phyloP scores from a whole-genome alignment of 176 grass and related monocot genomes.

The Aegilops sharonensis region DNA sequence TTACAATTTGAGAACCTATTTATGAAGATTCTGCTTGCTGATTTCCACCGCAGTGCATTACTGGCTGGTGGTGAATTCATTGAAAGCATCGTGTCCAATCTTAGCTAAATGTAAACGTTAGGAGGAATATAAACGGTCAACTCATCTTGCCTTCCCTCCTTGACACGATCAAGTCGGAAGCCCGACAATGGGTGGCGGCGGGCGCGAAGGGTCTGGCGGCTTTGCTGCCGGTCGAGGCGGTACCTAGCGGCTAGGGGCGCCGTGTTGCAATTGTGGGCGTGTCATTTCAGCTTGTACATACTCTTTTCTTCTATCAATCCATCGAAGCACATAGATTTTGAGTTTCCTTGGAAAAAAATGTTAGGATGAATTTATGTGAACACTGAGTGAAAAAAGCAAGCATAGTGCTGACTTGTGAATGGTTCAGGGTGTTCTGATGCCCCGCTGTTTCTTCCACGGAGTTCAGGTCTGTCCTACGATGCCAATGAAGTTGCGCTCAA shows the following conservation, averaged over 20 bases:
- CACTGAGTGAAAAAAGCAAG: too few species aligned
- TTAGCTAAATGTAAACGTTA: too few species aligned
- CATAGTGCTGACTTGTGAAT: not conserved
- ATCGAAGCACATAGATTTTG: too few species aligned
- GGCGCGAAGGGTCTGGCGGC: not conserved
- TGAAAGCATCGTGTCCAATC: too few species aligned
- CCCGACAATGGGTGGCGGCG: not conserved
- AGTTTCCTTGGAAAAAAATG: too few species aligned
- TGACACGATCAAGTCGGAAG: not conserved
- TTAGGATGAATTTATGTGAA: not conserved
- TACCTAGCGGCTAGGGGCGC: too few species aligned
- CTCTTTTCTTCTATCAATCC: too few species aligned
- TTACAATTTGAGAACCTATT: not conserved
- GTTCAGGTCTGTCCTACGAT: constrained; percentile 47
- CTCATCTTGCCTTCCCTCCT: not conserved
- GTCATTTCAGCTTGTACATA: too few species aligned
- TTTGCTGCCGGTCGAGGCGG: not conserved
- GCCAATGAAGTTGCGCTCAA: constrained; percentile 45
- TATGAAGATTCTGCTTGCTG: not conserved
- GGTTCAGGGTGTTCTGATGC: not conserved
- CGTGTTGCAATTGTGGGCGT: too few species aligned
- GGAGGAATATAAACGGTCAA: not conserved
- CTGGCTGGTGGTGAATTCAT: too few species aligned
- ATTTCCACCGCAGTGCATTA: too few species aligned
- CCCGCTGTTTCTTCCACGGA: not conserved